A percentile compares a stretch with the other conserved stretches of the same genome.
Conservation (phyloP, 2,329 filamentous ascomycete species). For the Corynespora cassiicola region DNA sequence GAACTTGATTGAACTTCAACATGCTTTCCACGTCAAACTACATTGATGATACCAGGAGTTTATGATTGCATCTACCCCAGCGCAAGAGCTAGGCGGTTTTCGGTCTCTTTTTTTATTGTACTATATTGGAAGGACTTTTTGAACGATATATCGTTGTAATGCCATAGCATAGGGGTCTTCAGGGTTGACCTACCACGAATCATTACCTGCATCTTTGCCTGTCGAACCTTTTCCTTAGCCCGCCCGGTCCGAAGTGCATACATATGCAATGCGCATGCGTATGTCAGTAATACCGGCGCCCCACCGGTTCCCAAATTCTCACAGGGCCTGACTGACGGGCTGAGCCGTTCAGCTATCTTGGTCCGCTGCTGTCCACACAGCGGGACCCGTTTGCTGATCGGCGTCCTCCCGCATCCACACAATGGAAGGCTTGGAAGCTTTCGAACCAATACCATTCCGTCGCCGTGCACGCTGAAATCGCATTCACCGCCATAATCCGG, state of each 20-base stretch:
- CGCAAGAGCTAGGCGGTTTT: slow-evolving; percentile 4
- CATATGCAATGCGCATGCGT: slow-evolving; percentile 1
- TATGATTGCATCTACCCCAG: slow-evolving; percentile 13
- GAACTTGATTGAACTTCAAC: slow-evolving; percentile 36
- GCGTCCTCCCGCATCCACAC: no score
- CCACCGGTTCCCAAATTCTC: not conserved
- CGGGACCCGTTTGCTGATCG: no score
- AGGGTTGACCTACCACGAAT: no score
- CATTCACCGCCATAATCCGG: no score
- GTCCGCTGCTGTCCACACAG: no score
- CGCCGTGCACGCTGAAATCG: no score
- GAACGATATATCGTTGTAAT: slow-evolving; percentile 27
- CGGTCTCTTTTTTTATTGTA: slow-evolving; percentile 5
- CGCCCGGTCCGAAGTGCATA: not conserved
- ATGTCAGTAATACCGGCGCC: not conserved
- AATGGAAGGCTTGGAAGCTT: no score
- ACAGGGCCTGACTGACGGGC: no score
- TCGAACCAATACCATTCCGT: no score
- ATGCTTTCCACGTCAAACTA: slow-evolving; percentile 21
- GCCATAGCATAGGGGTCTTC: slow-evolving; percentile 3
- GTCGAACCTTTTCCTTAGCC: not conserved
- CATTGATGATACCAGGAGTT: slow-evolving; percentile 22
- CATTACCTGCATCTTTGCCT: no score
- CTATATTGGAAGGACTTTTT: slow-evolving; percentile 17
- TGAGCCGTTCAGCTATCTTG: no score